Evolutionary conservation across 1,139 yeast genomes (phyloP).

Genomic region (Hansenula sp.): DNA sequence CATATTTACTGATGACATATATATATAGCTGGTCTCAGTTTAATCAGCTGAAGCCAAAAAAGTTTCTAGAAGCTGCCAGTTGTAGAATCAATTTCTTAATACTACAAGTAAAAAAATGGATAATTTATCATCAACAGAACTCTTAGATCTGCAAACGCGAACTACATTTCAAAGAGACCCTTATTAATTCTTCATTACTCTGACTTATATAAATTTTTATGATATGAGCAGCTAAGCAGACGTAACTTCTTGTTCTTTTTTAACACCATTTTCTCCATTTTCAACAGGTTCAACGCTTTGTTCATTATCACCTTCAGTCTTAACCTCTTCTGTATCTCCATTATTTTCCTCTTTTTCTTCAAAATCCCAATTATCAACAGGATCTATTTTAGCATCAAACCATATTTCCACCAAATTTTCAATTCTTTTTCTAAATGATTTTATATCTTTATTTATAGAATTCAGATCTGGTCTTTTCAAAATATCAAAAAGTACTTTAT

Average conservation of each 20-base stretch:
- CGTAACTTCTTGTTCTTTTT: slow-evolving; percentile 1
- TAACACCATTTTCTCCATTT: not conserved
- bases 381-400: slow-evolving; percentile 13
- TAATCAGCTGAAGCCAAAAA: too few species aligned
- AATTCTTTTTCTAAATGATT: slow-evolving; percentile 15
- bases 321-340: slow-evolving; percentile 12
- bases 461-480: slow-evolving; percentile 29
- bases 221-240: too few species aligned
- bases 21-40: too few species aligned
- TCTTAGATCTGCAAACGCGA: too few species aligned
- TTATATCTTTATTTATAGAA: slow-evolving; percentile 6
- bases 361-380: slow-evolving; percentile 19
- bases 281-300: slow-evolving; percentile 4
- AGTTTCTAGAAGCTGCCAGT: not conserved
- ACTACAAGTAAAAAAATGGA: too few species aligned
- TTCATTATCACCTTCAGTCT: slow-evolving; percentile 17
- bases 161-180: too few species aligned
- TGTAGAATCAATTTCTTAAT: too few species aligned
- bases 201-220: too few species aligned
- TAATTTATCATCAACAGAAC: too few species aligned
- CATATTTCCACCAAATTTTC: slow-evolving; percentile 19
- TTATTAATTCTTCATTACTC: too few species aligned
- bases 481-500: slow-evolving; percentile 25
- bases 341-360: slow-evolving; percentile 11
- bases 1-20: too few species aligned